phyloP scores from a whole-genome alignment of 2,329 filamentous ascomycete genomes.

The Aspergillus ochraceoroseus region DNA sequence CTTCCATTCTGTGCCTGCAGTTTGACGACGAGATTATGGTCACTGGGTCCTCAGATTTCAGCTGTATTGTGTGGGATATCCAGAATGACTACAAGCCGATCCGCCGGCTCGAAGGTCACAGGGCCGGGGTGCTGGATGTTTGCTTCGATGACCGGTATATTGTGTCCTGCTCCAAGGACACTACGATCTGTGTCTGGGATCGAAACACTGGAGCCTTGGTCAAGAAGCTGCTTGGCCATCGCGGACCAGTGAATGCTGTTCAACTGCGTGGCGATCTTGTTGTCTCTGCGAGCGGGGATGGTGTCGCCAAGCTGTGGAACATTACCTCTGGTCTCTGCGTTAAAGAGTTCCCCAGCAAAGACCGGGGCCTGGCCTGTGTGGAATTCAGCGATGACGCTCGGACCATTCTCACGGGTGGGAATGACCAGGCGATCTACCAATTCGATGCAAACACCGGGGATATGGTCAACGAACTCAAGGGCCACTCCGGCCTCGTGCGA shows the following conservation, averaged over 20 bases:
- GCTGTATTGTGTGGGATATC: conserved; percentile 87
- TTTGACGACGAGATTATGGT: conserved; percentile 91
- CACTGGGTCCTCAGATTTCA: conserved; percentile 87
- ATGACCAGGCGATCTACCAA: conserved; percentile 91
- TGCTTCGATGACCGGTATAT: conserved; percentile 90
- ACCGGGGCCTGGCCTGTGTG: conserved; percentile 88
- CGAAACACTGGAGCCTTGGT: conserved; percentile 69
- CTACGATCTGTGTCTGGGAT: conserved; percentile 91
- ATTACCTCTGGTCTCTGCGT: conserved; percentile 81
- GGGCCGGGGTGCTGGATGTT: conserved; percentile 85
- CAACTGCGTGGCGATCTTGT: conserved; percentile 90
- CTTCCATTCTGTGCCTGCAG: conserved; percentile 89
- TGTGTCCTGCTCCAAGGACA: conserved; percentile 94
- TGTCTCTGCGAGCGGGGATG: conserved; percentile 90
- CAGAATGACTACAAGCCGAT: conserved; percentile 73
- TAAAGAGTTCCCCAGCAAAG: conserved; percentile 84
- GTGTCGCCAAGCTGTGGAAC: conserved; percentile 92
- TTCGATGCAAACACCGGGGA: conserved; percentile 91
- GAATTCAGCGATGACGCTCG: conserved; percentile 95
- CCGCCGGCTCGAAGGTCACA: conserved; percentile 70
- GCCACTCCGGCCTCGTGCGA: conserved; percentile 80
- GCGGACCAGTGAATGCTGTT: conserved; percentile 91
- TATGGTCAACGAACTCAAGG: conserved; percentile 71
- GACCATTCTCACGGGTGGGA: conserved; percentile 88
- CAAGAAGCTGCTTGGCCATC: conserved; percentile 76